Evolutionary conservation across 176 grass and related monocot genomes (phyloP).

Genomic region (Avena insularis): DNA sequence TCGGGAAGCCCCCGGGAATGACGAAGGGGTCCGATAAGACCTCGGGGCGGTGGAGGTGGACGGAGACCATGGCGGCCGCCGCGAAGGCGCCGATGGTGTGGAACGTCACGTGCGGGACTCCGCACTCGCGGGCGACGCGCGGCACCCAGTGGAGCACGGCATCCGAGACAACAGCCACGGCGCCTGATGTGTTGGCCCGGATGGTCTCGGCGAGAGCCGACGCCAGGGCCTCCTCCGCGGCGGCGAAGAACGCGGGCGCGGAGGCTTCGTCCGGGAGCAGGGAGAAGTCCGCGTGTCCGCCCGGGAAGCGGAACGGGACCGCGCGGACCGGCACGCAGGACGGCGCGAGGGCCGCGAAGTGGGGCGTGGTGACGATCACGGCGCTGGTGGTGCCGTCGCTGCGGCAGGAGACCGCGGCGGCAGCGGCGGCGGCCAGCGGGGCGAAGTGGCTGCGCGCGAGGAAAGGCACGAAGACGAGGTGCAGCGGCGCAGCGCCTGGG

Average conservation of each 20-base stretch:
- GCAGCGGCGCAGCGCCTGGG: slow-evolving; percentile 3
- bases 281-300: slow-evolving; percentile 51
- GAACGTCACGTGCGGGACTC: slow-evolving; percentile 56
- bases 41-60: slow-evolving; percentile 25
- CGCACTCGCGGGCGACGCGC: slow-evolving; percentile 41
- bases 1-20: slow-evolving; percentile 21
- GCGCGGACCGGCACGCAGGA: not conserved
- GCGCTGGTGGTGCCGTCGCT: not conserved
- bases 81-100: slow-evolving; percentile 59
- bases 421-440: slow-evolving; percentile 26
- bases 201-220: slow-evolving; percentile 22
- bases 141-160: slow-evolving; percentile 51
- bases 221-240: slow-evolving; percentile 29
- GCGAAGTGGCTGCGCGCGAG: slow-evolving; percentile 59
- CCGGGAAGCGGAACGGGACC: slow-evolving; percentile 30
- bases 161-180: slow-evolving; percentile 44
- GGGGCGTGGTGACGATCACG: slow-evolving; percentile 42
- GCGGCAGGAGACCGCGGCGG: not conserved
- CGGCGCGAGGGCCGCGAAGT: slow-evolving; percentile 41
- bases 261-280: slow-evolving; percentile 35
- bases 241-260: slow-evolving; percentile 37
- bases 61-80: slow-evolving; percentile 35
- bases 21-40: not conserved
- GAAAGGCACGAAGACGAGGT: slow-evolving; percentile 57
- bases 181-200: not conserved